phyloP scores from a whole-genome alignment of 495 filamentous ascomycete genomes.

The Lasiosphaeris hirsuta region DNA sequence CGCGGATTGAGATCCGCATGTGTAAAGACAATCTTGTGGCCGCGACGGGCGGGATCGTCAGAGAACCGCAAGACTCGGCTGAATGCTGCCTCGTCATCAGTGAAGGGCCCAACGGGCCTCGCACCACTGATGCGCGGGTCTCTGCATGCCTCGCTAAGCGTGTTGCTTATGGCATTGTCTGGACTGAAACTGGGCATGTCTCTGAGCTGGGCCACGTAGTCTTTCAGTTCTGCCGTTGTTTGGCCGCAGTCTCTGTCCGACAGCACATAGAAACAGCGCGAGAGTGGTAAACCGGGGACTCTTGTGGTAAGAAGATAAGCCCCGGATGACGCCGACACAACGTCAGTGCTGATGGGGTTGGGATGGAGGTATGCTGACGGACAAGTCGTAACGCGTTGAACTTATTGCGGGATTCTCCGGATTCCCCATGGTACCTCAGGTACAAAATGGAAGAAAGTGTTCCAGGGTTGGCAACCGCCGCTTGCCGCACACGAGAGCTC shows the following conservation, averaged over 20 bases:
- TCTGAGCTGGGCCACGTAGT: constrained; percentile 28
- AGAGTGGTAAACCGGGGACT: constrained; percentile 26
- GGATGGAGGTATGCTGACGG: constrained; percentile 26
- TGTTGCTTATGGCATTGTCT: constrained; percentile 25
- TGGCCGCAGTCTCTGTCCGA: constrained; percentile 21
- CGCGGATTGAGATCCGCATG: constrained; percentile 46
- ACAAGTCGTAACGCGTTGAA: constrained; percentile 30
- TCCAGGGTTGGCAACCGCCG: too few relatives aligned
- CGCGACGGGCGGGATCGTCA: constrained; percentile 26
- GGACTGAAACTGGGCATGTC: too few relatives aligned
- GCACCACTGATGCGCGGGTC: constrained; percentile 25
- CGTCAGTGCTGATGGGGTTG: constrained; percentile 27
- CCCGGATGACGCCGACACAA: constrained; percentile 5
- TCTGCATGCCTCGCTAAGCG: constrained; percentile 20
- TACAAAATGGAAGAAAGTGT: too few relatives aligned
- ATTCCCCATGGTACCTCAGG: constrained; percentile 21
- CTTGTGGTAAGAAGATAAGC: constrained; percentile 24
- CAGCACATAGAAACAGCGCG: constrained; percentile 20
- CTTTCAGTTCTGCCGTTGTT: constrained; percentile 22
- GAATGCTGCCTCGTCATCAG: constrained; percentile 31
- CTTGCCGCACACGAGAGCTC: too few relatives aligned
- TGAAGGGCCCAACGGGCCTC: constrained; percentile 31
- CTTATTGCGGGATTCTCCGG: constrained; percentile 23
- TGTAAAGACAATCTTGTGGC: constrained; percentile 41
- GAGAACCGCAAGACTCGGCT: constrained; percentile 26